Evolutionary conservation across 768 basidiomycete species (phyloP).

Genomic region (Leccinum variicolor): DNA sequence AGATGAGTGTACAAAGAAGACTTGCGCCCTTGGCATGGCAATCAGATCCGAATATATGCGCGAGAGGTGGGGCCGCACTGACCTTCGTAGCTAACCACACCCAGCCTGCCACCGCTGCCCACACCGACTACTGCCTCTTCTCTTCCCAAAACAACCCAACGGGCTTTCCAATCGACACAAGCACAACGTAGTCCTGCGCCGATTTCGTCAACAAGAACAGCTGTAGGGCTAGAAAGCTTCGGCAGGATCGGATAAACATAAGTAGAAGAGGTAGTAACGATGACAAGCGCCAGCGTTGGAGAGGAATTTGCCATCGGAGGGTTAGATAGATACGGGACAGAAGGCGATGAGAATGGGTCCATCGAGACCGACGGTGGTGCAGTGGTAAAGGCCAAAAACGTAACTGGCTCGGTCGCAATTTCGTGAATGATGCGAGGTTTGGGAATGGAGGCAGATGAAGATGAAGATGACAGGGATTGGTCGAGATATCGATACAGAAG

Average conservation of each 20-base stretch:
- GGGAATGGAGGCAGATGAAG: slow-evolving; percentile 71
- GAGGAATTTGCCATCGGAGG: slow-evolving; percentile 18
- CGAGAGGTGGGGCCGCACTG: neutral
- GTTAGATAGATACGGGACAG: slow-evolving; percentile 18
- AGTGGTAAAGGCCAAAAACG: slow-evolving; percentile 82
- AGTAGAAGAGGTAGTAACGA: slow-evolving; percentile 85
- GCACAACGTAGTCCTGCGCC: slow-evolving; percentile 85
- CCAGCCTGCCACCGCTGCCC: slow-evolving; percentile 74
- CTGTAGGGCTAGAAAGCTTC: slow-evolving; percentile 59
- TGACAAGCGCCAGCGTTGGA: slow-evolving; percentile 63
- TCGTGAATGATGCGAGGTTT: slow-evolving; percentile 86
- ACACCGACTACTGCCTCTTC: slow-evolving; percentile 93
- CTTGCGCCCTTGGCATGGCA: slow-evolving; percentile 41
- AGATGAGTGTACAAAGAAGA: slow-evolving; percentile 69
- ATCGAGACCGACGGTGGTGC: slow-evolving; percentile 20
- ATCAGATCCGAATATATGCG: neutral
- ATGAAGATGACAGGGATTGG: slow-evolving; percentile 74
- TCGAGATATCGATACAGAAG: slow-evolving; percentile 88
- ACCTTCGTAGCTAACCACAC: slow-evolving; percentile 94
- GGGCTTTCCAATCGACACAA: slow-evolving; percentile 68
- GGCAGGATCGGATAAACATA: slow-evolving; percentile 74
- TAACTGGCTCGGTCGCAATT: slow-evolving; percentile 83
- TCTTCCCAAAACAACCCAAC: slow-evolving; percentile 78
- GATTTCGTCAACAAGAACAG: slow-evolving; percentile 78
- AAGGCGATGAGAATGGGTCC: slow-evolving; percentile 17